Conservation (phyloP, 176 grass and related monocot species). For the Oryza glumipatula region DNA sequence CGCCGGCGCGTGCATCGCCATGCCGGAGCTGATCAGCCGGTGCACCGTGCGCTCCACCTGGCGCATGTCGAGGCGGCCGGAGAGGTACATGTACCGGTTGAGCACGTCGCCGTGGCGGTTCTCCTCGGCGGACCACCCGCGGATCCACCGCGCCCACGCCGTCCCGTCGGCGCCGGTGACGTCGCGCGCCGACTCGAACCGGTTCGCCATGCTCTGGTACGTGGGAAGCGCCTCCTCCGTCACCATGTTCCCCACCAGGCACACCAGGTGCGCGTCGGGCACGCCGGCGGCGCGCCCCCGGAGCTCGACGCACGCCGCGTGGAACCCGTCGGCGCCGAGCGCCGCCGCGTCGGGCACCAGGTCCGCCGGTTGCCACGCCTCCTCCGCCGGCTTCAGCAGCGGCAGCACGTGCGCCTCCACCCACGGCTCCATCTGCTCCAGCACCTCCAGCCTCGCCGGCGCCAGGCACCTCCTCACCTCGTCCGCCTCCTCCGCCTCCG, state of each 20-base stretch:
- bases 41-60: slow-evolving; percentile 81
- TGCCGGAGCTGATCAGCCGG: slow-evolving; percentile 66
- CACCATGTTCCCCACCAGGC: slow-evolving; percentile 64
- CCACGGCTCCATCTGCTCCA: slow-evolving; percentile 63
- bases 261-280: slow-evolving; percentile 62
- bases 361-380: slow-evolving; percentile 73
- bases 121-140: slow-evolving; percentile 86
- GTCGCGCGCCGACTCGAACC: slow-evolving; percentile 48
- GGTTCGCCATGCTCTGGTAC: slow-evolving; percentile 75
- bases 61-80: slow-evolving; percentile 73
- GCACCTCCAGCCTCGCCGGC: slow-evolving; percentile 61
- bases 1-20: slow-evolving; percentile 30
- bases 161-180: slow-evolving; percentile 60
- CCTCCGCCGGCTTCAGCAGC: slow-evolving; percentile 64
- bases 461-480: slow-evolving; percentile 37
- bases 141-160: slow-evolving; percentile 85
- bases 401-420: slow-evolving; percentile 52
- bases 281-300: slow-evolving; percentile 43
- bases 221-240: slow-evolving; percentile 86
- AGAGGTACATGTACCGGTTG: slow-evolving; percentile 80
- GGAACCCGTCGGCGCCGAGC: slow-evolving; percentile 54
- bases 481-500: neutral
- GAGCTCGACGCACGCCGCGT: slow-evolving; percentile 47
- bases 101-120: slow-evolving; percentile 91
- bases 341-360: slow-evolving; percentile 58